Evolutionary conservation across 805 yeast genomes (phyloP).

Genomic region (Lipomyces mesembrius): DNA sequence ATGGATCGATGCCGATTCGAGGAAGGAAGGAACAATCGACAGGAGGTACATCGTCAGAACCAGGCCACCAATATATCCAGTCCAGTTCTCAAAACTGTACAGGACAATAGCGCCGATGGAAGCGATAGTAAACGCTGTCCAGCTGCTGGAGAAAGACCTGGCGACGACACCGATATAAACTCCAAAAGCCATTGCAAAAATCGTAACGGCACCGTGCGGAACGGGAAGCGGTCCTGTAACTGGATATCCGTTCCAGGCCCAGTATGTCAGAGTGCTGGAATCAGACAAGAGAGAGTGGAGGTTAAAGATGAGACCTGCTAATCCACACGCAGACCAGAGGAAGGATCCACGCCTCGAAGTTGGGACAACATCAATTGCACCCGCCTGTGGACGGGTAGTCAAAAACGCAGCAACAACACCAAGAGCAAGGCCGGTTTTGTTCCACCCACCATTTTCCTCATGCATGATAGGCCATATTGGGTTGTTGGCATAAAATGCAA

Average conservation of each 20-base stretch:
- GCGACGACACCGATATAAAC: slow-evolving; percentile 51
- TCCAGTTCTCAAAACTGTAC: slow-evolving; percentile 64
- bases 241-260: slow-evolving; percentile 98
- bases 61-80: slow-evolving; percentile 75
- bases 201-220: slow-evolving; percentile 72
- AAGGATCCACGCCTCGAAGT: slow-evolving; percentile 34
- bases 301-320: slow-evolving; percentile 76
- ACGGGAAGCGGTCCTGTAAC: slow-evolving; percentile 85
- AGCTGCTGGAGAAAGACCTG: slow-evolving; percentile 28
- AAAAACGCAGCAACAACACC: slow-evolving; percentile 62
- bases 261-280: slow-evolving; percentile 80
- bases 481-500: slow-evolving; percentile 78
- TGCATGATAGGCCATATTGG: slow-evolving; percentile 98
- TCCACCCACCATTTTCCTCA: slow-evolving; percentile 82
- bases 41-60: slow-evolving; percentile 61
- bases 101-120: slow-evolving; percentile 57
- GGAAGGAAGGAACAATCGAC: slow-evolving; percentile 28
- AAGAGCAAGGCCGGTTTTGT: slow-evolving; percentile 64
- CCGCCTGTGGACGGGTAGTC: slow-evolving; percentile 52
- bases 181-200: slow-evolving; percentile 65
- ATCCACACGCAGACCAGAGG: slow-evolving; percentile 63
- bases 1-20: slow-evolving; percentile 58
- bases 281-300: slow-evolving; percentile 78
- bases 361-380: slow-evolving; percentile 25
- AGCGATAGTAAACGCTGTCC: slow-evolving; percentile 51